Percentiles rank a stretch among this genome's conserved stretches.
phyloP scores from a whole-genome alignment of 306 rosid genomes.

The Cucurbita argyrosperma region DNA sequence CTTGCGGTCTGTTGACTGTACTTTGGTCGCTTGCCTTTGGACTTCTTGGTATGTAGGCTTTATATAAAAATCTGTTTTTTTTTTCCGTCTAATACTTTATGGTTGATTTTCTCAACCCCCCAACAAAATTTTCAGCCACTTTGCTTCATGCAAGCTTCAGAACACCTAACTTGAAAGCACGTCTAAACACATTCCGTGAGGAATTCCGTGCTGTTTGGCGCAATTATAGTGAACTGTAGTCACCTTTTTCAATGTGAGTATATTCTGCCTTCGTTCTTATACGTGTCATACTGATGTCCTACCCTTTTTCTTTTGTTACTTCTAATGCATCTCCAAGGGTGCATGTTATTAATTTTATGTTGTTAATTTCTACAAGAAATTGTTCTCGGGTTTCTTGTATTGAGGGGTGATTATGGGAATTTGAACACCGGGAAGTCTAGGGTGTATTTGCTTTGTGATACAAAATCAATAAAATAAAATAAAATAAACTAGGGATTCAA shows the following conservation, averaged over 20 bases:
- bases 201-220: constrained; percentile 99
- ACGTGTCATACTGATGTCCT: neutral
- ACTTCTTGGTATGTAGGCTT: constrained; percentile 52
- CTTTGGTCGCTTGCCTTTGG: constrained; percentile 70
- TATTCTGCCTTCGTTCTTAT: constrained; percentile 6
- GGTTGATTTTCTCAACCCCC: constrained; percentile 6
- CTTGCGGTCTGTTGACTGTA: constrained; percentile 73
- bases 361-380: neutral
- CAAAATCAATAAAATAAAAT: neutral
- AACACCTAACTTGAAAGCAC: constrained; percentile 97
- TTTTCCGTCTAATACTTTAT: neutral
- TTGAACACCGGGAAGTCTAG: neutral
- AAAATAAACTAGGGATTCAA: neutral
- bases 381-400: neutral
- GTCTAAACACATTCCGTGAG: constrained; percentile 92
- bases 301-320: neutral
- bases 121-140: constrained; percentile 32
- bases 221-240: constrained; percentile 92
- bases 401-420: neutral
- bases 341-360: neutral
- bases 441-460: neutral
- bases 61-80: constrained; percentile 4
- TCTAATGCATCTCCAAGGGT: neutral
- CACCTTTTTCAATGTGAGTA: constrained; percentile 35
- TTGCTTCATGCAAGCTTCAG: constrained; percentile 92